Percentiles rank a stretch among this genome's conserved stretches.
Conservation (phyloP, 768 basidiomycete genomes). For the Coprinopsis cinerea region DNA sequence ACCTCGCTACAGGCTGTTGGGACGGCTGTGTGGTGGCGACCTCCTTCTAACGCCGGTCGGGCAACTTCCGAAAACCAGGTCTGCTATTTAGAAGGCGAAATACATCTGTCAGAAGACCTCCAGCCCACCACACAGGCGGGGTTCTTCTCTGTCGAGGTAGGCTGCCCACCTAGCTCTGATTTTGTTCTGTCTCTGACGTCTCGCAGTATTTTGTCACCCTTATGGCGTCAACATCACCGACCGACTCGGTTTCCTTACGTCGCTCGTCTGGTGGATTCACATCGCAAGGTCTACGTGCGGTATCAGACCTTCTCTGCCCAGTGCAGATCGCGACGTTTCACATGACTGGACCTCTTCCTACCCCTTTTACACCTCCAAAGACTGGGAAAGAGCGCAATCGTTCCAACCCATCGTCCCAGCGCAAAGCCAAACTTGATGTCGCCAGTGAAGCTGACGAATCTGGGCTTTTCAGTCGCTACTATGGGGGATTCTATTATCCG, state of each 20-base stretch:
- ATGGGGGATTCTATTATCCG: too few relatives aligned
- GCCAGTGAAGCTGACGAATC: too few relatives aligned
- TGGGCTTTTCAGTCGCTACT: too few relatives aligned
- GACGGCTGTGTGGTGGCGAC: constrained; percentile 15
- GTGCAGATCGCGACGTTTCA: constrained; percentile 14
- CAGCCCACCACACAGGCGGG: constrained; percentile 12
- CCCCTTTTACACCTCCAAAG: constrained; percentile 1
- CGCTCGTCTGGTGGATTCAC: background rate
- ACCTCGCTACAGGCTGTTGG: constrained; percentile 6
- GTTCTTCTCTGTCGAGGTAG: constrained; percentile 14
- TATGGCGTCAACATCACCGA: constrained; percentile 7
- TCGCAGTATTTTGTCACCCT: constrained; percentile 15
- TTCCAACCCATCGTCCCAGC: background rate
- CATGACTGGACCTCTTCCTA: constrained; percentile 10
- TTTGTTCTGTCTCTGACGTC: too few relatives aligned
- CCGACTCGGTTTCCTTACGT: background rate
- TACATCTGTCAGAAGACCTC: constrained; percentile 16
- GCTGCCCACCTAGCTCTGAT: too few relatives aligned
- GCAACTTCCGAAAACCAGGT: background rate
- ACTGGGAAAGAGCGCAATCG: background rate
- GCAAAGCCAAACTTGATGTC: constrained; percentile 1
- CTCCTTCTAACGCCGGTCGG: constrained; percentile 6
- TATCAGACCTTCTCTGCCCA: constrained; percentile 2
- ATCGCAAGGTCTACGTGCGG: background rate
- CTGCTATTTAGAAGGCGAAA: constrained; percentile 18